Base-by-base conservation (phyloP, 169 alveolate species). In the Eimeria falciformis region DNA sequence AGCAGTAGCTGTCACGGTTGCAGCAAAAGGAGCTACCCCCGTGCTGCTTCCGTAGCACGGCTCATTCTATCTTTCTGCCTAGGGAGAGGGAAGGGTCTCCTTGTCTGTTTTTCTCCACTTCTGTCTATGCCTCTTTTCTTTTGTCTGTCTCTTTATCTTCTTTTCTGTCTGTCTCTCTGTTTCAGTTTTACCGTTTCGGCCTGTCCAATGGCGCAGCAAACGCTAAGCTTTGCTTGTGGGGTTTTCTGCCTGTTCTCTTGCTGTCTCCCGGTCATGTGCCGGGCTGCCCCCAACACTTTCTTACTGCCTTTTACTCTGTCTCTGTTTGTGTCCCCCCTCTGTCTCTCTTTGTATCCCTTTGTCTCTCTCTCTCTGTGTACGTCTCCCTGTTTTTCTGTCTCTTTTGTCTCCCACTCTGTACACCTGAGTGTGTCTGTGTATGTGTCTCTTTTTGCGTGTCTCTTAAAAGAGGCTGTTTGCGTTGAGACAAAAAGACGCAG, bases 321-420 rank as follows among this genome's bases (percentile, higher is more conserved):
- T 66, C 40, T 66, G 5, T 66, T 21, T 23, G 5, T 66, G 6
- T 66, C 43, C 7, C 21, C 7, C 58, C 14, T 50, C 14, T 66
- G 77, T 23, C 40, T 14, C 77, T 66, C 43, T 66, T 29, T 14
- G 11, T 66, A 3, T 66, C 77, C 27, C 69, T 66, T 3, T 66
- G 40, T 71, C 82, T 40, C 55, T 71, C 5, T 40, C 40, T 71
- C 82, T 71, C 33, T 25, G 58, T 71, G 46, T 71, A 4, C 11
- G 56, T 71, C 82, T 71, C 40, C 47, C 55, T 25, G 58, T 71
- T 27, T 33, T 27, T 5, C 82, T 71, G 56, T 23, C 55, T 25
- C 56, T 71, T 6, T 50, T 7, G n/a, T 12, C 21, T 25, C 56
- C 29, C 29, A 14, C 55, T 25, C 82, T 71, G n/a, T n/a, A 27